Conservation (phyloP, 208 protist genomes). For the Endotrypanum monterogeii region DNA sequence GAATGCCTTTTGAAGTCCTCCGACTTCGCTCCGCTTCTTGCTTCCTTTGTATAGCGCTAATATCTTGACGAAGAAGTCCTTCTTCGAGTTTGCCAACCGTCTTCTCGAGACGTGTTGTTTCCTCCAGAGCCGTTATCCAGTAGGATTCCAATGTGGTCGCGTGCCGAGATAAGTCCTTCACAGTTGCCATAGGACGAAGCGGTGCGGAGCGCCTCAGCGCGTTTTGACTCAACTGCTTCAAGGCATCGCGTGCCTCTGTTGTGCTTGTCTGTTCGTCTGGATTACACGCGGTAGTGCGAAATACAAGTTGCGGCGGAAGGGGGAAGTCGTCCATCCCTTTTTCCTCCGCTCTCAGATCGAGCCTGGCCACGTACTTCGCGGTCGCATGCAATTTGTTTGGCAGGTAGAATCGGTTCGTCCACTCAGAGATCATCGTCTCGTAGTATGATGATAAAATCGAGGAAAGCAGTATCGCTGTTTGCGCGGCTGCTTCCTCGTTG, state of each 20-base stretch:
- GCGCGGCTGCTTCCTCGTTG: slow-evolving; percentile 79
- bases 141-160: slow-evolving; percentile 76
- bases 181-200: slow-evolving; percentile 43
- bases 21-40: slow-evolving; percentile 5
- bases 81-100: slow-evolving; percentile 60
- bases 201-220: slow-evolving; percentile 47
- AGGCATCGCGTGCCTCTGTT: slow-evolving; percentile 62
- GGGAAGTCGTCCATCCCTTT: slow-evolving; percentile 86
- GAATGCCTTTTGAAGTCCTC: neutral
- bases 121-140: slow-evolving; percentile 71
- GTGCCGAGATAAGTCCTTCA: slow-evolving; percentile 73
- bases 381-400: slow-evolving; percentile 54
- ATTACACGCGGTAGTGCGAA: slow-evolving; percentile 41
- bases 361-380: slow-evolving; percentile 54
- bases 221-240: slow-evolving; percentile 52
- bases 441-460: slow-evolving; percentile 82
- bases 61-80: slow-evolving; percentile 28
- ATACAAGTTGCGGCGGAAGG: slow-evolving; percentile 61
- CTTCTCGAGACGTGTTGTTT: slow-evolving; percentile 63
- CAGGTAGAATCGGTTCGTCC: slow-evolving; percentile 87
- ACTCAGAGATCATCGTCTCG: slow-evolving; percentile 83
- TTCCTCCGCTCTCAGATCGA: slow-evolving; percentile 78
- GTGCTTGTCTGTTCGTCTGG: slow-evolving; percentile 55
- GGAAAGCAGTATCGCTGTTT: slow-evolving; percentile 74
- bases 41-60: slow-evolving; percentile 9